Evolutionary conservation across 2,329 filamentous ascomycete species (phyloP).

Genomic region (Graphiopsis chlorocephala): DNA sequence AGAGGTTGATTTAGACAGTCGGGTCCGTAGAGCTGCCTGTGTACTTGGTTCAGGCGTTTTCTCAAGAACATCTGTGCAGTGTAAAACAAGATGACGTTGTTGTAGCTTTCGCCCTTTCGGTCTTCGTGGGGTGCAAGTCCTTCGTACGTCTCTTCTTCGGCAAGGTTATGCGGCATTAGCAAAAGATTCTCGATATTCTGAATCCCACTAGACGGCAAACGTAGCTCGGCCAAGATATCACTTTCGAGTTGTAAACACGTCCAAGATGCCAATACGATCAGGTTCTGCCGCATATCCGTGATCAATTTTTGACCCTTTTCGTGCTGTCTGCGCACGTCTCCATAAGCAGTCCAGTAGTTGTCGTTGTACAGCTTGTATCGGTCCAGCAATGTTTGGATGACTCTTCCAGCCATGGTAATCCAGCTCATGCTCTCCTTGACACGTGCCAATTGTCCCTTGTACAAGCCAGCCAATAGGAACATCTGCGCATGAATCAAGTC

Average conservation of each 20-base stretch:
- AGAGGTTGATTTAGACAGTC: constrained; percentile 26
- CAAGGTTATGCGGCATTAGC: constrained; percentile 62
- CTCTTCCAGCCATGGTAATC: constrained; percentile 60
- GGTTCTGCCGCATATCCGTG: constrained; percentile 37
- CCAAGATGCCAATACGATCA: constrained; percentile 73
- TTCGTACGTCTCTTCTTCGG: constrained; percentile 27
- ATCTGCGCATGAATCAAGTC: constrained; percentile 83
- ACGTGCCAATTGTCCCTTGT: constrained; percentile 81
- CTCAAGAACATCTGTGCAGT: constrained; percentile 61
- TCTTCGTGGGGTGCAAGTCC: constrained; percentile 26
- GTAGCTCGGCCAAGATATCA: constrained; percentile 85
- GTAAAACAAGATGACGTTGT: constrained; percentile 56
- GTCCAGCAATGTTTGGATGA: constrained; percentile 70
- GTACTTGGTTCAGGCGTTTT: constrained; percentile 55
- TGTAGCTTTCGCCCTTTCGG: constrained; percentile 21
- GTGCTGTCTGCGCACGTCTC: constrained; percentile 35
- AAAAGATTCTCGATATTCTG: constrained; percentile 59
- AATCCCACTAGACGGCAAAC: constrained; percentile 59
- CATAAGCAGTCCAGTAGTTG: constrained; percentile 34
- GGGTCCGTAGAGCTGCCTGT: constrained; percentile 53
- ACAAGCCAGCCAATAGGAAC: constrained; percentile 79
- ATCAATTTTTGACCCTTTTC: constrained; percentile 28
- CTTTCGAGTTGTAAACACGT: constrained; percentile 91
- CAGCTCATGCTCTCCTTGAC: constrained; percentile 81
- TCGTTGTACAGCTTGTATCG: constrained; percentile 54